Conservation (phyloP, 495 filamentous ascomycete genomes). For the Ascodesmis nigricans region DNA sequence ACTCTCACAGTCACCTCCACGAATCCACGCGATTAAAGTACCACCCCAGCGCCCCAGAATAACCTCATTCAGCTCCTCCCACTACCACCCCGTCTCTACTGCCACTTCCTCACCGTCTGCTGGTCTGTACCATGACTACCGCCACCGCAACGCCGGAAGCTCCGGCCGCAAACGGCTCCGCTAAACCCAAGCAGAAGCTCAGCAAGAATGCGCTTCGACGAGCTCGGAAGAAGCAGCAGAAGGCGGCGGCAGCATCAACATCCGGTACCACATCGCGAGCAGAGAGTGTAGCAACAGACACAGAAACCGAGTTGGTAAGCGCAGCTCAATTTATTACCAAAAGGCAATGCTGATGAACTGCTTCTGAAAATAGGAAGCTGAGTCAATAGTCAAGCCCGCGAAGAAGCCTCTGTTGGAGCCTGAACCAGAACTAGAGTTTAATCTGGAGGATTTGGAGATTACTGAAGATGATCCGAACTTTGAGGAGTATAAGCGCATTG, state of each 20-base stretch:
- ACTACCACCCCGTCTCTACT: not conserved
- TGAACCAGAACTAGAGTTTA: slow-evolving; percentile 25
- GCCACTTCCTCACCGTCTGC: slow-evolving; percentile 5
- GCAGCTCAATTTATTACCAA: slow-evolving; percentile 4
- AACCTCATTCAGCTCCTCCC: not conserved
- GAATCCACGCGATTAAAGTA: not conserved
- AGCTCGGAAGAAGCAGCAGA: slow-evolving; percentile 76
- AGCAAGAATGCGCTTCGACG: slow-evolving; percentile 69
- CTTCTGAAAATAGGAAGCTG: slow-evolving; percentile 24
- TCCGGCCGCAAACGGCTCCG: slow-evolving; percentile 2
- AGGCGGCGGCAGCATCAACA: slow-evolving; percentile 41
- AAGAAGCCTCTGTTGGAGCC: slow-evolving; percentile 23
- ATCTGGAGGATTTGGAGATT: slow-evolving; percentile 25
- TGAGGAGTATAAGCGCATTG: slow-evolving; percentile 59
- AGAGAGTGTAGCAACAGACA: slow-evolving; percentile 15
- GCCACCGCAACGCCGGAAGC: slow-evolving; percentile 11
- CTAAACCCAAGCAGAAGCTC: slow-evolving; percentile 30
- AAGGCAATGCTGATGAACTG: slow-evolving; percentile 4
- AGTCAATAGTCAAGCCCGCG: slow-evolving; percentile 25
- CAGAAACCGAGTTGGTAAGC: slow-evolving; percentile 18
- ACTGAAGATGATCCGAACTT: slow-evolving; percentile 55
- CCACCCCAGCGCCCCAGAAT: not conserved
- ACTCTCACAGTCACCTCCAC: no score
- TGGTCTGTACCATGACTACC: slow-evolving; percentile 15
- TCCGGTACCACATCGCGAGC: slow-evolving; percentile 17